Percentiles rank a stretch among this genome's conserved stretches.
phyloP scores from a whole-genome alignment of 1,284 basidiomycete species.

The Takashimella koratensis region DNA sequence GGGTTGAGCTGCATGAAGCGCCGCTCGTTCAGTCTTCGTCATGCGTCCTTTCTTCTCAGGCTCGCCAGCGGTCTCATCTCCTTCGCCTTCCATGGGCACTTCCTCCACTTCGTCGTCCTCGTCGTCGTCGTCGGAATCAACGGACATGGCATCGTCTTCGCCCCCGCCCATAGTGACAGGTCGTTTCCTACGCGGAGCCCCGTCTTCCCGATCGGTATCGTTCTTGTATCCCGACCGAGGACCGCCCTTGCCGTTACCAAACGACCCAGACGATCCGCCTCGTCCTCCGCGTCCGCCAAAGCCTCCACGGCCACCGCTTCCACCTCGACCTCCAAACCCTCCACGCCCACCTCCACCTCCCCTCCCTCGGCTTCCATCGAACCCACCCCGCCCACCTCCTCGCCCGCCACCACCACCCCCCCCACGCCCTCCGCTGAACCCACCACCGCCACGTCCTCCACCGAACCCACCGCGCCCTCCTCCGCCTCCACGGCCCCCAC shows the following conservation, averaged over 20 bases:
- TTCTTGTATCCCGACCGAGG: too few relatives aligned
- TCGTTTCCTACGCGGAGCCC: constrained; percentile 26
- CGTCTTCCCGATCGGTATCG: constrained; percentile 15
- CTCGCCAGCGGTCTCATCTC: constrained; percentile 10
- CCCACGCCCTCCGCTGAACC: not conserved
- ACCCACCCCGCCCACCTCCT: not conserved
- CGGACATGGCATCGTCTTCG: constrained; percentile 26
- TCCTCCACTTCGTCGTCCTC: constrained; percentile 23
- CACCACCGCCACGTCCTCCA: not conserved
- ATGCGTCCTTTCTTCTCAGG: constrained; percentile 31
- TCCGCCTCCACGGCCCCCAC: not conserved
- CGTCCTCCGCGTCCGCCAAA: too few relatives aligned
- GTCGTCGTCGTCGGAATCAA: constrained; percentile 23
- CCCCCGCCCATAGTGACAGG: constrained; percentile 41
- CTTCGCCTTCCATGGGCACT: constrained; percentile 21
- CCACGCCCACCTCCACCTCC: not conserved
- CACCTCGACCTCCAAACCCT: not conserved
- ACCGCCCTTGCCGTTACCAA: too few relatives aligned
- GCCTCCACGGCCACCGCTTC: not conserved
- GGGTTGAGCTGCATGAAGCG: constrained; percentile 45
- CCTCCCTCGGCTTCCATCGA: not conserved
- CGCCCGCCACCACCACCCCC: not conserved
- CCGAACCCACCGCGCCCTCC: not conserved
- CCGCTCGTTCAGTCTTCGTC: constrained; percentile 39
- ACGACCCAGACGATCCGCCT: too few relatives aligned